Evolutionary conservation across 1,284 basidiomycete species (phyloP).

Genomic region (Taiwanofungus camphoratus): DNA sequence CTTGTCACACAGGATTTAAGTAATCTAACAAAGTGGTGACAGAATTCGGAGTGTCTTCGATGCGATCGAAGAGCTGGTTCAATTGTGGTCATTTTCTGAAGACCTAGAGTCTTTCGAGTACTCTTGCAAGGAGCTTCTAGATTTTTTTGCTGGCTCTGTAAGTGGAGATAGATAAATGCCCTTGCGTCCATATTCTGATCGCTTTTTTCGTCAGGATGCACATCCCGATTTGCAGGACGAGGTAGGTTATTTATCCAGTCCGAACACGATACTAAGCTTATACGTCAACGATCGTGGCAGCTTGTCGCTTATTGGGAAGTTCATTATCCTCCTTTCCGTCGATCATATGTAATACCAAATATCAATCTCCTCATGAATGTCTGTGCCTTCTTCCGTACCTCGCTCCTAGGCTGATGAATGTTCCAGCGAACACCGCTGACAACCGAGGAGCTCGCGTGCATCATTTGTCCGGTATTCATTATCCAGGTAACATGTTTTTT

Average conservation of each 20-base stretch:
- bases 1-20: conserved; percentile 3
- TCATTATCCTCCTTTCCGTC: conserved; percentile 45
- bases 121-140: conserved; percentile 50
- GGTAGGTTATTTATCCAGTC: conserved; percentile 33
- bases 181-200: not conserved
- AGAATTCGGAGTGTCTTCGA: conserved; percentile 56
- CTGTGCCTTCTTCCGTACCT: conserved; percentile 3
- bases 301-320: conserved; percentile 61
- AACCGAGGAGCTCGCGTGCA: conserved; percentile 39
- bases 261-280: conserved; percentile 2
- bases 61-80: conserved; percentile 55
- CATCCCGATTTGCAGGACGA: conserved; percentile 53
- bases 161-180: not conserved
- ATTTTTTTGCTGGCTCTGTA: conserved; percentile 38
- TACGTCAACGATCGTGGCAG: conserved; percentile 28
- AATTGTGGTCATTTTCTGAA: conserved; percentile 58
- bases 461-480: conserved; percentile 62
- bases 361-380: conserved; percentile 53
- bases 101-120: conserved; percentile 67
- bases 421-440: conserved; percentile 48
- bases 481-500: conserved; percentile 48
- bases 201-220: conserved; percentile 16
- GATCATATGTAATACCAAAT: conserved; percentile 46
- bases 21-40: conserved; percentile 9
- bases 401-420: not conserved